Conservation (phyloP, 1,139 yeast species). For the Geotrichum carabidarum region DNA sequence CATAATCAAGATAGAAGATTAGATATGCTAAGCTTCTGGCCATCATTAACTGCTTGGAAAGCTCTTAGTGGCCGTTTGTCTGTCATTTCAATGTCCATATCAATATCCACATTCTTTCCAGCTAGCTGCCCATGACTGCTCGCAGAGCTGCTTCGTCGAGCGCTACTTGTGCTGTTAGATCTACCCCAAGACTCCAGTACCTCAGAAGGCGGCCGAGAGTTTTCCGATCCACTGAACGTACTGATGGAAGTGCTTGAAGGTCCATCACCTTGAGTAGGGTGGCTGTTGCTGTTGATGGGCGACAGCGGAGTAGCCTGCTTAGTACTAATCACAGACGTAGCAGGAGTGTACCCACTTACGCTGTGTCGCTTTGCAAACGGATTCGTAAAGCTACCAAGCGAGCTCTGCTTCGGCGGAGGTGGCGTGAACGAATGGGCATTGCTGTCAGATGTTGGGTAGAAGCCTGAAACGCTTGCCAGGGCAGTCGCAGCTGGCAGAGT, state of each 20-base stretch:
- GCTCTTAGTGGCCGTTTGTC: neutral
- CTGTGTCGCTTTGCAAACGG: slow-evolving; percentile 11
- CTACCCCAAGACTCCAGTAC: slow-evolving; percentile 11
- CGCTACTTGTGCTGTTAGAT: slow-evolving; percentile 8
- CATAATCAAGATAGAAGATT: slow-evolving; percentile 8
- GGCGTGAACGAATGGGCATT: neutral
- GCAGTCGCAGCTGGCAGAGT: slow-evolving; percentile 11
- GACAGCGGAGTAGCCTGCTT: slow-evolving; percentile 5
- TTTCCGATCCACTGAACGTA: neutral
- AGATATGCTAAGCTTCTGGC: slow-evolving; percentile 9
- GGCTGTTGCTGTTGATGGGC: neutral
- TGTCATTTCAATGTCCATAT: neutral
- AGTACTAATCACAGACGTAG: neutral
- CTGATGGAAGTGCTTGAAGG: neutral
- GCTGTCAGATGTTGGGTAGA: neutral
- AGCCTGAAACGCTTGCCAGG: slow-evolving; percentile 6
- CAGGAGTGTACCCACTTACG: slow-evolving; percentile 3
- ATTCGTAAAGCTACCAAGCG: slow-evolving; percentile 1
- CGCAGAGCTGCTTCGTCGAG: slow-evolving; percentile 11
- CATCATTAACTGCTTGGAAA: neutral
- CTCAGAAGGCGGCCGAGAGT: slow-evolving; percentile 13
- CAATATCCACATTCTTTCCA: neutral
- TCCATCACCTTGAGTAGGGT: neutral
- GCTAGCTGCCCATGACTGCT: slow-evolving; percentile 5
- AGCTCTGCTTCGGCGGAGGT: neutral